Percentiles rank a stretch among this genome's conserved stretches.
phyloP scores from a whole-genome alignment of 306 rosid genomes.

The Trichosanthes truncata region DNA sequence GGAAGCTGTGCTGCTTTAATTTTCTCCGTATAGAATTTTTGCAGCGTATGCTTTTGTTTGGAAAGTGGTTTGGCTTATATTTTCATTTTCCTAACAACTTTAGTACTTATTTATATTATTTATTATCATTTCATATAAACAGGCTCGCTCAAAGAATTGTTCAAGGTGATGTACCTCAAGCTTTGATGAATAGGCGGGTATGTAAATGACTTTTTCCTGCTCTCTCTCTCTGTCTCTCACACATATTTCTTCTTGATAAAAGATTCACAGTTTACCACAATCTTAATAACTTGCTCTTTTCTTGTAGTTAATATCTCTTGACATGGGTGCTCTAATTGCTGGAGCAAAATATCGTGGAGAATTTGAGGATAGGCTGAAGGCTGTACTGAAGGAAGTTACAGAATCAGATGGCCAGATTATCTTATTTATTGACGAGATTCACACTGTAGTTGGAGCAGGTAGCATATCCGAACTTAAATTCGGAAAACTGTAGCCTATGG shows the following conservation, averaged over 20 bases:
- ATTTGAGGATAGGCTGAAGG: conserved; percentile 98
- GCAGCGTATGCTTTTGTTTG: not conserved
- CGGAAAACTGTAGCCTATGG: not conserved
- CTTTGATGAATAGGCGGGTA: conserved; percentile 93
- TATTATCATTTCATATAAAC: conserved; percentile 18
- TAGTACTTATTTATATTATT: not conserved
- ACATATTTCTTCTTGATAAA: conserved; percentile 2
- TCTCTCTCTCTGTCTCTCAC: not conserved
- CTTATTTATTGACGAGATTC: conserved; percentile 94
- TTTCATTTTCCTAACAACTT: not conserved
- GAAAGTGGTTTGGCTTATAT: not conserved
- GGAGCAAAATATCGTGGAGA: conserved; percentile 99
- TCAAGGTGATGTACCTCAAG: conserved; percentile 98
- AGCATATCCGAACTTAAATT: not conserved
- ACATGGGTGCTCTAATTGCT: conserved; percentile 97
- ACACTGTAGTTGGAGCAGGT: conserved; percentile 99
- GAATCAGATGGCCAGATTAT: conserved; percentile 93
- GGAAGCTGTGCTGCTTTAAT: not conserved
- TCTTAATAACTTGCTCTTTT: not conserved
- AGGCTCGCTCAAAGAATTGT: conserved; percentile 98
- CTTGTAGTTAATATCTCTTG: conserved; percentile 91
- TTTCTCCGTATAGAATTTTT: not conserved
- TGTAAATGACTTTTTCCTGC: conserved; percentile 11
- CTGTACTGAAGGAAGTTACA: conserved; percentile 96
- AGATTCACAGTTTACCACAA: not conserved